phyloP scores from a whole-genome alignment of 179 eudicot species.

The Corrigiola litoralis region DNA sequence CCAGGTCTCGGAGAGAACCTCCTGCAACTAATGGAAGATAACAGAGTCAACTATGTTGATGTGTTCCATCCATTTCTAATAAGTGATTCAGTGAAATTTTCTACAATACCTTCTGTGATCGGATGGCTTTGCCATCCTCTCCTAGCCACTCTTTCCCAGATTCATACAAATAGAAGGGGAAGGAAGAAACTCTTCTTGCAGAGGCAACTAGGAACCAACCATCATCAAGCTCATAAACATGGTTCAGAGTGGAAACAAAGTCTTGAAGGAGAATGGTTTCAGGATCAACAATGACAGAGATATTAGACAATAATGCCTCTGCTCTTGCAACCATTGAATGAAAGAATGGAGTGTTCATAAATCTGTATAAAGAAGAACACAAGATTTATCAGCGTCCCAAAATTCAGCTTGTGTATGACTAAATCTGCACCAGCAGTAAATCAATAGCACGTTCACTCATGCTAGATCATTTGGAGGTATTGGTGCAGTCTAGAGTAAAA shows the following conservation, averaged over 20 bases:
- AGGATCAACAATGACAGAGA: conserved; percentile 69
- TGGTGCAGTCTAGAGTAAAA: too few species aligned
- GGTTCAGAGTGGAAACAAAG: conserved; percentile 48
- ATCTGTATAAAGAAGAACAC: conserved; percentile 37
- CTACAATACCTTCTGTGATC: conserved; percentile 48
- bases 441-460: neutral
- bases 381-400: conserved; percentile 6
- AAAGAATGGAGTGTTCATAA: conserved; percentile 67
- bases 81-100: conserved; percentile 18
- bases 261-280: conserved; percentile 69
- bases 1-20: conserved; percentile 34
- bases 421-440: neutral
- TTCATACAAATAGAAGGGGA: conserved; percentile 54
- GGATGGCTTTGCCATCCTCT: conserved; percentile 45
- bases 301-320: conserved; percentile 57
- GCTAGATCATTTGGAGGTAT: too few species aligned
- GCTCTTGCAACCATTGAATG: conserved; percentile 96
- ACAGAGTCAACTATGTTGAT: conserved; percentile 13
- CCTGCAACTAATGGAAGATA: conserved; percentile 80
- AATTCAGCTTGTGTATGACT: neutral
- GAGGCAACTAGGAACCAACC: conserved; percentile 83
- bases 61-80: conserved; percentile 1
- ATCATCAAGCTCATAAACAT: conserved; percentile 70
- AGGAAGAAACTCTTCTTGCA: conserved; percentile 43
- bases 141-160: conserved; percentile 57